These are phyloP conservation scores for Phaffia australis DNA, from an alignment of 768 basidiomycete species.

Conservation along the genomic window DNA sequence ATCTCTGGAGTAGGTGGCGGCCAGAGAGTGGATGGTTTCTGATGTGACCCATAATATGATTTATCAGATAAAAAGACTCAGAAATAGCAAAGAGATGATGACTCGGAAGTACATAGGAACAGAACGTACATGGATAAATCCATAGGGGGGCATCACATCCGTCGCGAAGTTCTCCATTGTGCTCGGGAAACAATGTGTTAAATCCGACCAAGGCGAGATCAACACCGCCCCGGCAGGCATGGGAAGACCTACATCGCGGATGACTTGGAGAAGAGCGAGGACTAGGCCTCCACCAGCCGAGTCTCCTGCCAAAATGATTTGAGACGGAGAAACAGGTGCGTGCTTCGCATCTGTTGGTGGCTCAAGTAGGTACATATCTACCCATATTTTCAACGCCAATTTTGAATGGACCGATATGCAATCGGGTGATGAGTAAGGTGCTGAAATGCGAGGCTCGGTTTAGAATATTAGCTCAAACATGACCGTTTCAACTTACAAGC, in stretches of 20 bases:
- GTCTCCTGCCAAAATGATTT: conserved; percentile 79
- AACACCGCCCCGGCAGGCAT: conserved; percentile 76
- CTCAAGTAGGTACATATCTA: conserved; percentile 35
- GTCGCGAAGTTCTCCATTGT: conserved; percentile 21
- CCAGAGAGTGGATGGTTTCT: conserved; percentile 25
- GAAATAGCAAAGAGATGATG: neutral
- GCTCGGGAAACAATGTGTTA: conserved; percentile 73
- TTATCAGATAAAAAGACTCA: neutral
- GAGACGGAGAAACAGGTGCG: conserved; percentile 62
- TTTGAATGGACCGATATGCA: conserved; percentile 25
- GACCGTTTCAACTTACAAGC: conserved; percentile 7
- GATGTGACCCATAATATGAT: neutral
- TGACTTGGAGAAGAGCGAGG: conserved; percentile 56
- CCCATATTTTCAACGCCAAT: conserved; percentile 23
- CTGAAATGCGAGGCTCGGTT: neutral
- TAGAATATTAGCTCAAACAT: no score
- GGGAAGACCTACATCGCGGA: conserved; percentile 74
- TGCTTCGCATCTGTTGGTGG: conserved; percentile 55
- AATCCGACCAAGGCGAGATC: conserved; percentile 78
- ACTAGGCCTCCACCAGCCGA: conserved; percentile 85
- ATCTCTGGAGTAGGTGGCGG: conserved; percentile 24
- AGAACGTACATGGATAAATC: conserved; percentile 19
- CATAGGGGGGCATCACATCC: conserved; percentile 27
- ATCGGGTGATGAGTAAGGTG: neutral
- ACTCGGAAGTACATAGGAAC: neutral